These are phyloP conservation scores for Aureobasidium sp. DNA, from an alignment of 2,329 filamentous ascomycete species.

Conservation along the genomic window DNA sequence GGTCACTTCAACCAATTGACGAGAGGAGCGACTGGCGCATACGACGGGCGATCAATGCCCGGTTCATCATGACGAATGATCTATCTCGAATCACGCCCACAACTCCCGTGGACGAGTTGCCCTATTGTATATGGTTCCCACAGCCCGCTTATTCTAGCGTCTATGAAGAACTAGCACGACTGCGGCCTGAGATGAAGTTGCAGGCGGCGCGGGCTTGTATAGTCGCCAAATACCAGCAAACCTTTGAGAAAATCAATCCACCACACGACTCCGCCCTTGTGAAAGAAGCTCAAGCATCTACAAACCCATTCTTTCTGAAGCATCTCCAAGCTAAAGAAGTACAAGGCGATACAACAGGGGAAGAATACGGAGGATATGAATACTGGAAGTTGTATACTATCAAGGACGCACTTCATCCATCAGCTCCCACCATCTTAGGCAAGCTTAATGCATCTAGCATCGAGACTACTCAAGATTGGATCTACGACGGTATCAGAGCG, in stretches of 20 bases:
- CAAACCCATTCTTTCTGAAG: conserved; percentile 1
- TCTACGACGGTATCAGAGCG: conserved; percentile 7
- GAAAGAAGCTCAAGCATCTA: not conserved
- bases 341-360: conserved; percentile 2
- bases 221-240: conserved; percentile 8
- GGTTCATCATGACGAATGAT: conserved; percentile 30
- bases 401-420: conserved; percentile 8
- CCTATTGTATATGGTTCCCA: conserved; percentile 13
- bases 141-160: not conserved
- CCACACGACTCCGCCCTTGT: conserved; percentile 9
- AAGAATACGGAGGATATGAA: not conserved
- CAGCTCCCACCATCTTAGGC: not conserved
- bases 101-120: conserved; percentile 2
- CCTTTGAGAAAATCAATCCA: conserved; percentile 4
- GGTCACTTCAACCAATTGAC: conserved; percentile 15
- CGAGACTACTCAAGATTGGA: not conserved
- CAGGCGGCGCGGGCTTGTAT: conserved; percentile 10
- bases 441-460: conserved; percentile 5
- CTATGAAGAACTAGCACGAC: not conserved
- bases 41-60: conserved; percentile 22
- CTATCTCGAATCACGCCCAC: conserved; percentile 18
- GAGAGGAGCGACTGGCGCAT: not conserved
- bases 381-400: conserved; percentile 7
- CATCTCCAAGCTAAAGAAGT: conserved; percentile 12
- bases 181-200: conserved; percentile 3